Base-by-base conservation (phyloP, 371 early-diverging fungal genomes). In the Paraphysoderma sedebokerense region DNA sequence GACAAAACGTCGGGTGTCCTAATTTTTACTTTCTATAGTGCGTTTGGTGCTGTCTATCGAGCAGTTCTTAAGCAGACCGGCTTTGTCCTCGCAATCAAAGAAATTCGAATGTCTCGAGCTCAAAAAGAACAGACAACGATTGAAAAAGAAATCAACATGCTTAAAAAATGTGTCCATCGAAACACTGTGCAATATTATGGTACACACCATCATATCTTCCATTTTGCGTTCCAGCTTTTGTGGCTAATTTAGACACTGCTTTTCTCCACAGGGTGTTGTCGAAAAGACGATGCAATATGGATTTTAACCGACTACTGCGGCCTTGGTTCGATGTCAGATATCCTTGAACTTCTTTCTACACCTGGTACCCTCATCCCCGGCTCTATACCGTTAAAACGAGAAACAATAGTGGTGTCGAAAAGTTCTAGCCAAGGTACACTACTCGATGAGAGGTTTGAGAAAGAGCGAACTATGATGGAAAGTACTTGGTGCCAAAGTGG, bases 301-400 rank as follows among this genome's bases (percentile, higher is more conserved):
- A 65, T 65, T 20, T 34, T 57, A 44, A 63, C 55, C 8, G 64
- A 61, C 39, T 61, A 49, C 29, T 66, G 67, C 44, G 57, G 54
- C 13, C 60, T 53, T 13, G 67, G 66, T 9, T 55, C 56, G 20
- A 48, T 64, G 24, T 38, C 39, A n/a, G 58, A 57, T 23, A 54
- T 55, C 44, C 57, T 55, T 28, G 53, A 46, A 27, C 33, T 56
- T 32, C 48, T 55, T 27, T 49, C 55, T 15, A 20, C 42, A 2
- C 51, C 53, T 0, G 9, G 9, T n/a, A 22, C n/a, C 37, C 2
- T 36, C 2, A 22, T 20, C 5, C n/a, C 5, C 37, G 37, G 17
- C 37, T n/a, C 37, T 6, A 2, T 28, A n/a, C 39, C 20, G 19
- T 3, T 12, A 28, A 39, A 12, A 26, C 39, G 2, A 2, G 6